Evolutionary conservation across 352 stramenopile species (phyloP), one percentile per base, ranked within the genome.

Genomic region (Globisporangium mamillatum): DNA sequence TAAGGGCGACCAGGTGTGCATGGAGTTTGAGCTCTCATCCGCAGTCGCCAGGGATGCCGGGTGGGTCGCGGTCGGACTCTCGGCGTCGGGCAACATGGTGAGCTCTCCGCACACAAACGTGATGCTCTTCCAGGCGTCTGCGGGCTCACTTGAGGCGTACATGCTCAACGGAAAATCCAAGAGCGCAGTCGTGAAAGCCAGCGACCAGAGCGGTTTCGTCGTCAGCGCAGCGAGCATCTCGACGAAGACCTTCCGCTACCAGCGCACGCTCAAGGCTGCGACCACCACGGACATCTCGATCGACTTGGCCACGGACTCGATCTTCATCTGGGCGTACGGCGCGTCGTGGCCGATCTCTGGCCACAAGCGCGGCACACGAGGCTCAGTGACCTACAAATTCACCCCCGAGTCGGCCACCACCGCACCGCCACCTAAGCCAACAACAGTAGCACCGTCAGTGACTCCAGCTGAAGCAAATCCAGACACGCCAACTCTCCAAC

Each of bases 261-360:
- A 93, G 72, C 83, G 87, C 32, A 81, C 78, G 46, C 65, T 94
- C 24, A 77, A 74, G 10, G 84, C 81, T 9, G 71, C 75, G 22
- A 75, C 79, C 4, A 48, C 69, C 4, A 78, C 75, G 24, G 82
- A 92, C 61, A 75, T 95, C 12, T 64, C 66, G 1, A 75, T 93
- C 60, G 75, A 78, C 27, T 55, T 81, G 9, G 77, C 64, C 9
- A 67, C 25, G 4, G 60, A 69, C 0, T 74, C 73, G 10, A 71
- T 78, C 38, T 85, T 92, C 63, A 87, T 93, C 62, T 95, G 87
- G 87, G 79, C 83, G 12, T 92, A 91, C 69, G 83, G 79, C 52
- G 80, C 71, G 2, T 85, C 80, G 64, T 92, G 80, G 82, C 81
- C 84, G 8, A 90, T 92, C 72, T 75, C 73, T 25, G 61, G 74